Base-by-base conservation (phyloP, 1,284 basidiomycete genomes). In the Cutaneotrichosporon dermatis region DNA sequence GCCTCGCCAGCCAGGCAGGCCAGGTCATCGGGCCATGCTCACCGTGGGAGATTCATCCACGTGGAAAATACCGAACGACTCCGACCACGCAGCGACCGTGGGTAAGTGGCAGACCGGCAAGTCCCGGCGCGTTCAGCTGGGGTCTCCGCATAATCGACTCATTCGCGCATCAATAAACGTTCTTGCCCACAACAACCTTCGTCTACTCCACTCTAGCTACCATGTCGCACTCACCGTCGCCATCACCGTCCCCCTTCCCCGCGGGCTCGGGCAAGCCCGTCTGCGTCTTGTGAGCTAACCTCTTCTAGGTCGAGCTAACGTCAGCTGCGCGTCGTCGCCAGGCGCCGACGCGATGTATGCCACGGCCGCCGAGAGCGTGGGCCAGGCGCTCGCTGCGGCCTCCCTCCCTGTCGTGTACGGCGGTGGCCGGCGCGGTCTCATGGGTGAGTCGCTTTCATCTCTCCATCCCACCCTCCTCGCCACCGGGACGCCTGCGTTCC, bases 391-490 rank as follows among this genome's bases (percentile, higher is more conserved):
- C 33, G 90, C 86, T 2, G 76, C 76, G 34, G 77, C 83, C n/a
- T 79, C 82, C 4, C 81, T 86, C 11, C 83, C 86, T 4, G 81
- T 96, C 34, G 83, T 96, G 1, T 96, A 96, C 73, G 92, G 92
- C 4, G 93, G 92, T 13, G 92, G 91, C 0, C 82, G 83, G 10
- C 81, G 82, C 37, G 92, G 92, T 0, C 82, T 94, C 65, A 96
- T 96, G 92, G 92, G 77, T 79, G 56, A 39, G 71, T 35, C n/a
- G 40, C 12, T 5, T 2, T 40, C 49, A 4, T 36, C 13, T 33
- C n/a, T 34, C 33, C 34, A 9, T 48, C 34, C 25, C 45, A 35
- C 1, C 34, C 35, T 12, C 34, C 6, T 36, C 46, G 10, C 34
- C 34, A 36, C 34, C 16, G 11, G 16, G 8, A 9, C 44, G 16